Evolutionary conservation across 2,329 filamentous ascomycete genomes (phyloP), one percentile per base, ranked within the genome.

Genomic region (Fusarium sacchari): DNA sequence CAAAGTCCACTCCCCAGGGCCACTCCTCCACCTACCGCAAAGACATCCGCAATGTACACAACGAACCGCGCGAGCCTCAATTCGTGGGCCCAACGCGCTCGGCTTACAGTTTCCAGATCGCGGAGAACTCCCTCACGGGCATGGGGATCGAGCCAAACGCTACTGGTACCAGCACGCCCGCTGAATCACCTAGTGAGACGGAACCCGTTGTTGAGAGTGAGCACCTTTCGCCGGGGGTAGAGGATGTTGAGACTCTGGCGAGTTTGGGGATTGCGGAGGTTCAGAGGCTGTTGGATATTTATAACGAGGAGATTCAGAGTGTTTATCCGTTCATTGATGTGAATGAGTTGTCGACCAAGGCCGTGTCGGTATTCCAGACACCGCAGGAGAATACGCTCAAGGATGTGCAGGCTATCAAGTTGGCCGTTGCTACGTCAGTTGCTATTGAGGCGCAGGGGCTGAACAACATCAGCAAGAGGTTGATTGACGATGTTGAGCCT

Each of bases 31-130:
- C 60, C 9, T 67, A 67, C 26, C 55, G 30, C 30, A 36, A 30
- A 18, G 64, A 67, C 15, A n/a, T 65, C 8, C 60, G 64, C 15
- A 65, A 67, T 9, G 60, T 58, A 2, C 49, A 26, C 15, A 59
- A 13, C 5, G 64, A 50, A 4, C 64, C 64, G 10, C 46, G 60
- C 3, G 49, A 67, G 9, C 64, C 64, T 5, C 64, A 65, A 18
- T 67, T 65, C 32, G 50, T 67, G 0, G 64, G 64, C 1, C 64
- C 64, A 0, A 67, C 52, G 9, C 40, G 64, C 30, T 67, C 64
- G 10, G 64, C 64, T 4, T 67, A 57, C 8, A 65, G 64, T 12
- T 67, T 67, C 18, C 64, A 67, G n/a, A 67, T 67, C 12, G 64
- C 64, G 0, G 64, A 67, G 1, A 65, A 67, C 20, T 67, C 64